Conservation (phyloP, 208 protist species). For the Trypanosoma scelopori region DNA sequence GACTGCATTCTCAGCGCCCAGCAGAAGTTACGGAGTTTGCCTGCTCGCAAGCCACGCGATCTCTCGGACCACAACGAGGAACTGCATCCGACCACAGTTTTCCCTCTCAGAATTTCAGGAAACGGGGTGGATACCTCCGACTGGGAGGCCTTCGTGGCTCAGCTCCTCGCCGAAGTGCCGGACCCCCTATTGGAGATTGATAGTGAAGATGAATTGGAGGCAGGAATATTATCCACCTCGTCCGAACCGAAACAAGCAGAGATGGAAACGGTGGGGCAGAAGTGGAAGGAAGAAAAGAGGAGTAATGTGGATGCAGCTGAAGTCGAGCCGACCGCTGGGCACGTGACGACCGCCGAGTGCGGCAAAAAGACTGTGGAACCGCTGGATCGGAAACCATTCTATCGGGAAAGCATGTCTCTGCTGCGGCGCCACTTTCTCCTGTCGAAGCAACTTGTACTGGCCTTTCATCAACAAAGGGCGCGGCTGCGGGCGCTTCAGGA, state of each 20-base stretch:
- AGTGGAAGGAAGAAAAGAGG: background rate
- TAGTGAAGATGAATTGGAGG: too few species aligned
- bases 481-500: slow-evolving; percentile 44
- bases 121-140: slow-evolving; percentile 7
- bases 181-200: background rate
- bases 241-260: background rate
- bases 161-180: slow-evolving; percentile 16
- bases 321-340: too few species aligned
- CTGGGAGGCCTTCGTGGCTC: slow-evolving; percentile 24
- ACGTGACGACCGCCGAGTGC: background rate
- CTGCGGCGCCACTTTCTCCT: slow-evolving; percentile 55
- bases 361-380: background rate
- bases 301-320: background rate
- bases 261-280: too few species aligned
- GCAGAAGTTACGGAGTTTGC: slow-evolving; percentile 1
- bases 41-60: background rate
- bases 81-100: background rate
- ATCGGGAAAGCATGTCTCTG: slow-evolving; percentile 20
- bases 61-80: background rate
- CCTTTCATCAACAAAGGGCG: slow-evolving; percentile 42
- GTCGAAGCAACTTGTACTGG: slow-evolving; percentile 40
- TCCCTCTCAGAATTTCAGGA: slow-evolving; percentile 5
- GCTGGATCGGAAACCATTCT: background rate
- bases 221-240: background rate
- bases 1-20: background rate